These are phyloP conservation scores for Groenewaldozyma salmanticensis DNA, from an alignment of 805 yeast species.

Conservation along the genomic window DNA sequence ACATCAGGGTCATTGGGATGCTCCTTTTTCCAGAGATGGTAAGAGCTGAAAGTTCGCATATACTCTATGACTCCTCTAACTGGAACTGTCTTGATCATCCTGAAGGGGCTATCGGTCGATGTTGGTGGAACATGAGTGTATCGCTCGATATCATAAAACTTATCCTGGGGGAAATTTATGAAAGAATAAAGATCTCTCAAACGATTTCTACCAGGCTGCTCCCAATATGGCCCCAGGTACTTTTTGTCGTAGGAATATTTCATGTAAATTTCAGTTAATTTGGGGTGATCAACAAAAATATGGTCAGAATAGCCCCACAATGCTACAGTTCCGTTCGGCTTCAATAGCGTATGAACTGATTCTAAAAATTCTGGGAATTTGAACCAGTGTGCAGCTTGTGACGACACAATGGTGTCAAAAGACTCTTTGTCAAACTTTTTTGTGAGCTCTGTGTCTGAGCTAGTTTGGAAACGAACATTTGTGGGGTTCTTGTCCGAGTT, in stretches of 20 bases:
- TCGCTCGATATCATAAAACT: slow-evolving; percentile 34
- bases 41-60: slow-evolving; percentile 62
- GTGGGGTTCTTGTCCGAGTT: slow-evolving; percentile 9
- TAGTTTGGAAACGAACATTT: slow-evolving; percentile 2
- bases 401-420: slow-evolving; percentile 62
- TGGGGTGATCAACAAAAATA: slow-evolving; percentile 40
- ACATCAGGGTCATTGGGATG: slow-evolving; percentile 36
- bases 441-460: background rate
- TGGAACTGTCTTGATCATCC: slow-evolving; percentile 21
- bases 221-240: slow-evolving; percentile 57
- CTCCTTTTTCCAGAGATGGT: slow-evolving; percentile 46
- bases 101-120: slow-evolving; percentile 14
- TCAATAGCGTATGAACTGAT: slow-evolving; percentile 41
- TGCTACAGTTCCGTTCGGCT: slow-evolving; percentile 57
- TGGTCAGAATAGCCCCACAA: slow-evolving; percentile 79
- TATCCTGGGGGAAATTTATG: slow-evolving; percentile 34
- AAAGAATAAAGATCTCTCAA: slow-evolving; percentile 38
- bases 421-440: slow-evolving; percentile 8
- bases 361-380: slow-evolving; percentile 44
- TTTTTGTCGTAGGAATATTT: slow-evolving; percentile 42
- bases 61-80: slow-evolving; percentile 42
- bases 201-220: slow-evolving; percentile 64
- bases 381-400: slow-evolving; percentile 85
- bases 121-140: slow-evolving; percentile 4
- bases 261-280: slow-evolving; percentile 44